Conservation (phyloP, 1,284 basidiomycete species). For the Apiotrichum veenhuisii region DNA sequence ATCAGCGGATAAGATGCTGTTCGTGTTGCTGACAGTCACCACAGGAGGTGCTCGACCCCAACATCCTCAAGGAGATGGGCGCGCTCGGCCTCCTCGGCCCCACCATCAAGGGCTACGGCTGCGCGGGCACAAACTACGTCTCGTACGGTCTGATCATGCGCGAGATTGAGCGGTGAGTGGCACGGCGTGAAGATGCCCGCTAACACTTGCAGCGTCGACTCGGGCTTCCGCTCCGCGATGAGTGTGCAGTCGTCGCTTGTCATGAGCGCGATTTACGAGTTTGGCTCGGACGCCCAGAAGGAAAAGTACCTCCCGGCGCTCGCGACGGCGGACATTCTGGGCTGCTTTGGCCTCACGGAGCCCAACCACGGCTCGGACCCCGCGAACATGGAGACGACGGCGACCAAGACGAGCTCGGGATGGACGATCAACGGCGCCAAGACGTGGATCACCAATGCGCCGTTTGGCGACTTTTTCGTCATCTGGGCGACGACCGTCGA, state of each 20-base stretch:
- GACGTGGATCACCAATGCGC: conserved; percentile 94
- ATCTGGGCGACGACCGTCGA: conserved; percentile 67
- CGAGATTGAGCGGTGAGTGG: conserved; percentile 74
- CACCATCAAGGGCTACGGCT: conserved; percentile 90
- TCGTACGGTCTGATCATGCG: conserved; percentile 91
- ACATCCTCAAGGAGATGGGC: conserved; percentile 87
- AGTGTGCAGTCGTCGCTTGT: conserved; percentile 93
- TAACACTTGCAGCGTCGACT: conserved; percentile 66
- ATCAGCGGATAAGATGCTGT: no score
- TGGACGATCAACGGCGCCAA: conserved; percentile 86
- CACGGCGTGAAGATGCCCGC: neutral
- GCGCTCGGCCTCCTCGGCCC: conserved; percentile 82
- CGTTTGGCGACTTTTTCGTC: conserved; percentile 78
- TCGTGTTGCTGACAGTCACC: neutral
- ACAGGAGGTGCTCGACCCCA: conserved; percentile 68
- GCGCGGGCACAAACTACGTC: conserved; percentile 86
- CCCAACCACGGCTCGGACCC: conserved; percentile 96
- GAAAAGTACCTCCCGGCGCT: conserved; percentile 74
- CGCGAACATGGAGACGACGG: conserved; percentile 87
- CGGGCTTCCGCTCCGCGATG: conserved; percentile 91
- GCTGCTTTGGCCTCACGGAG: conserved; percentile 94
- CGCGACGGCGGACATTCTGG: conserved; percentile 50
- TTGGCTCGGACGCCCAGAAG: conserved; percentile 85
- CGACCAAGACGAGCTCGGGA: conserved; percentile 76
- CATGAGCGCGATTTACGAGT: conserved; percentile 95